Evolutionary conservation across 1,284 basidiomycete genomes (phyloP), one percentile per base, ranked within the genome.

Genomic region (Microbotryum intermedium): DNA sequence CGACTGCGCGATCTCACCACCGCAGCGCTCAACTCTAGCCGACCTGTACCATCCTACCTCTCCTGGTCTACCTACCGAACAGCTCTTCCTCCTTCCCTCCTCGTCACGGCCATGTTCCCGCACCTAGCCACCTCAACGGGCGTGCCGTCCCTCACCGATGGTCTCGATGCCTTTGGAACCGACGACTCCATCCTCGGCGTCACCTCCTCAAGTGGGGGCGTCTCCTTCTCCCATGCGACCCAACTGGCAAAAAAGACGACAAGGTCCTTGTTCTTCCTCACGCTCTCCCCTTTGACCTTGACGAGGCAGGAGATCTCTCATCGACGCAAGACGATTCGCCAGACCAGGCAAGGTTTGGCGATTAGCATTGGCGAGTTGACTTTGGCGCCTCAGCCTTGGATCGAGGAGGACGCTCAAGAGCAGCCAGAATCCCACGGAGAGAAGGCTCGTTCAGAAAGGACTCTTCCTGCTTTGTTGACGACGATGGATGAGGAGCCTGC

Each of bases 21-120:
- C 29, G 46, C 59, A 5, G 50, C 62, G 4, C 51, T 61, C 4
- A 53, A 48, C 43, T 44, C 55, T 2, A 39, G 13, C 18, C 34
- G 13, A 39, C 48, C 53, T 4, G 26, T 39, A 9, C 65, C 57
- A 0, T 64, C 65, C 11, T 57, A 64, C 30, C 53, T 66, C 45
- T 43, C 53, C 6, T 55, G 64, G 42, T 53, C 60, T 4, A 65
- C 64, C 26, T 67, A 61, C 57, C 49, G 59, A 20, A 21, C 30
- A 28, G 66, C 66, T 5, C 55, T 67, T 23, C 69, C 70, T 7
- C 69, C 68, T 26, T 69, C 69, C 4, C 62, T 70, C 9, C 68
- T 71, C 58, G 50, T 71, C 48, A 66, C 66, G 16, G 62, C 70
- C 25, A 54, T 70, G 30, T 71, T 70, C 53, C 70, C 70, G 3